Evolutionary conservation across 345 rosid species (phyloP).

Genomic region (Eutrema heterophyllum): DNA sequence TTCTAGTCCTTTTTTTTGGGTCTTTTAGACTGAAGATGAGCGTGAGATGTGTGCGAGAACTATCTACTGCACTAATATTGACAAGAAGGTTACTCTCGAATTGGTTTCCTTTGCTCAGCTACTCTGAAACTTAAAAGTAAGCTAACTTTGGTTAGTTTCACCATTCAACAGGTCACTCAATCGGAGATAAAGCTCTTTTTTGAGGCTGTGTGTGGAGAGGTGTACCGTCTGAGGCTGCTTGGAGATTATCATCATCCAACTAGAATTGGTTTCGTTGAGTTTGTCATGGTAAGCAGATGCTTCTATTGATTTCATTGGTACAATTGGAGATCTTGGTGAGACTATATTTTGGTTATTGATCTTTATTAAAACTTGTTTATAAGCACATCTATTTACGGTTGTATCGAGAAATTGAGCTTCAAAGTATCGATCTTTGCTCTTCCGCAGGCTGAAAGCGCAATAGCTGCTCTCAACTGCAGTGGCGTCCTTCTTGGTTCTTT

Average conservation of each 20-base stretch:
- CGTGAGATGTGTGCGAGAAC: slow-evolving; percentile 96
- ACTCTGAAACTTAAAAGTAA: background rate
- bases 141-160: background rate
- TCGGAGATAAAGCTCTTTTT: slow-evolving; percentile 60
- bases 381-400: background rate
- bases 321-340: background rate
- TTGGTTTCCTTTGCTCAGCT: background rate
- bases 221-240: slow-evolving; percentile 64
- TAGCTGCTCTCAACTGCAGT: slow-evolving; percentile 89
- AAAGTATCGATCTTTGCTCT: slow-evolving; percentile 1
- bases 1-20: background rate
- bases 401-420: background rate
- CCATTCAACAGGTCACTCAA: slow-evolving; percentile 51
- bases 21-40: slow-evolving; percentile 68
- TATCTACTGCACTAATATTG: slow-evolving; percentile 89
- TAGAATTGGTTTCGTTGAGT: slow-evolving; percentile 81
- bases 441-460: slow-evolving; percentile 89
- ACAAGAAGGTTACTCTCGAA: slow-evolving; percentile 58
- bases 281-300: slow-evolving; percentile 48
- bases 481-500: slow-evolving; percentile 83
- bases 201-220: slow-evolving; percentile 76
- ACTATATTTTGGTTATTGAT: background rate
- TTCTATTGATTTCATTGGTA: background rate
- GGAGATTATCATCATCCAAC: slow-evolving; percentile 79
- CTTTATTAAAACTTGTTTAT: background rate